Percentiles rank a stretch among this genome's conserved stretches.
Conservation (phyloP, 2,329 filamentous ascomycete genomes). For the Hypocrella siamensis region DNA sequence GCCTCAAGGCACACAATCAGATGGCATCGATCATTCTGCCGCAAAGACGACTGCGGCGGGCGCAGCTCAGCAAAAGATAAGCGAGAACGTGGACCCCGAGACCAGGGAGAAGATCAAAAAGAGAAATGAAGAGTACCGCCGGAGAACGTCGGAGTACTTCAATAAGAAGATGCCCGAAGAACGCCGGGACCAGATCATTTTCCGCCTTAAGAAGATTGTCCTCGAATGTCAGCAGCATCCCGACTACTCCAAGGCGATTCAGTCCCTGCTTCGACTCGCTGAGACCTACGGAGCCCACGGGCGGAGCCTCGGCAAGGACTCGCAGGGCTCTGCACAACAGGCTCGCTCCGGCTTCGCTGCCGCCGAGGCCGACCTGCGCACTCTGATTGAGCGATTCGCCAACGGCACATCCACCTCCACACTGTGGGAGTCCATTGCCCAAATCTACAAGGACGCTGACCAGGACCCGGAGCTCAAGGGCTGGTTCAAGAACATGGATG, state of each 20-base stretch:
- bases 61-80: slow-evolving; percentile 39
- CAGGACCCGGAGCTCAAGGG: slow-evolving; percentile 69
- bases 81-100: slow-evolving; percentile 51
- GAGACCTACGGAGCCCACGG: slow-evolving; percentile 73
- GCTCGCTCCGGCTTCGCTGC: slow-evolving; percentile 50
- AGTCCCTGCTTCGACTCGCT: slow-evolving; percentile 69
- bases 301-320: slow-evolving; percentile 46
- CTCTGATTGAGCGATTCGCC: slow-evolving; percentile 84
- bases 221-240: slow-evolving; percentile 91
- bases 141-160: slow-evolving; percentile 55
- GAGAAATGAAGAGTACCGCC: slow-evolving; percentile 26
- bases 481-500: slow-evolving; percentile 74
- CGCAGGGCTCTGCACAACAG: slow-evolving; percentile 55
- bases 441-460: slow-evolving; percentile 77
- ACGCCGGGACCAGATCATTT: slow-evolving; percentile 81
- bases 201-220: slow-evolving; percentile 91
- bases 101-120: slow-evolving; percentile 32
- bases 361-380: slow-evolving; percentile 65
- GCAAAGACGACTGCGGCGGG: slow-evolving; percentile 18
- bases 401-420: slow-evolving; percentile 85
- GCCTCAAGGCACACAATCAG: slow-evolving; percentile 27
- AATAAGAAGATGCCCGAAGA: slow-evolving; percentile 80
- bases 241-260: slow-evolving; percentile 85
- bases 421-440: slow-evolving; percentile 68
- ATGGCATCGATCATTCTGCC: slow-evolving; percentile 29